Conservation (phyloP, 345 rosid genomes). For the Eucalyptus regnans region DNA sequence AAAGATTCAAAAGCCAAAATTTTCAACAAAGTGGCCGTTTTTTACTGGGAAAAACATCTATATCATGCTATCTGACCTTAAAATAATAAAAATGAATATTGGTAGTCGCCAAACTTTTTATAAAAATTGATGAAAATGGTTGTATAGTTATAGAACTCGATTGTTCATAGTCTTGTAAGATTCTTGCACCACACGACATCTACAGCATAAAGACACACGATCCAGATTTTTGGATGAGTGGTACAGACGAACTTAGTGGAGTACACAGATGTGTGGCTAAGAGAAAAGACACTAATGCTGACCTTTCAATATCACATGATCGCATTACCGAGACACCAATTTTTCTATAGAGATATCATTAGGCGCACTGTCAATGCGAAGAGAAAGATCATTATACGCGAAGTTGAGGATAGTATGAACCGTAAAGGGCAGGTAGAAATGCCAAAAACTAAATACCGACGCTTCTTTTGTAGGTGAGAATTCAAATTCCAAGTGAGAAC, state of each 20-base stretch:
- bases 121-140: background rate
- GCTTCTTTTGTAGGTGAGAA: background rate
- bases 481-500: too few relatives aligned
- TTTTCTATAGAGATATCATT: background rate
- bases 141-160: background rate
- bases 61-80: background rate
- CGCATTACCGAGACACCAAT: background rate
- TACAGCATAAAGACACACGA: background rate
- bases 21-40: background rate
- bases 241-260: background rate
- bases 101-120: background rate
- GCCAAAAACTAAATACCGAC: background rate
- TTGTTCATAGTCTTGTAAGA: background rate
- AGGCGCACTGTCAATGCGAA: fast-evolving
- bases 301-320: background rate
- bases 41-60: background rate
- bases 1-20: too few relatives aligned
- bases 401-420: background rate
- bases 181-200: background rate
- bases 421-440: background rate
- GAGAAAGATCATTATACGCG: background rate
- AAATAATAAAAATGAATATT: background rate
- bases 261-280: background rate
- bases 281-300: background rate
- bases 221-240: background rate